Evolutionary conservation across 495 filamentous ascomycete genomes (phyloP), one percentile per base, ranked within the genome.

Genomic region (Hyaloscypha finlandica): DNA sequence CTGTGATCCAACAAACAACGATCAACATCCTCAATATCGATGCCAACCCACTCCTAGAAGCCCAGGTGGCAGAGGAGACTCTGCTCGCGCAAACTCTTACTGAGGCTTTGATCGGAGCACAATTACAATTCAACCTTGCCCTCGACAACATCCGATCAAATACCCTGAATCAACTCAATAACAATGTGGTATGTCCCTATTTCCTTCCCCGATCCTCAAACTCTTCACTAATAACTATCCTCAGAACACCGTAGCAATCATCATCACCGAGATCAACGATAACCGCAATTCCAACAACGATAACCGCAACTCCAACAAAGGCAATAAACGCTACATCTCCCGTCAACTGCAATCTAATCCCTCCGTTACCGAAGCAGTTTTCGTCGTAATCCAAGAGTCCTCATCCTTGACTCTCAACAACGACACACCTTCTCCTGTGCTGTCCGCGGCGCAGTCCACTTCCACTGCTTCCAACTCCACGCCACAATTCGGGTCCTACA

Each of bases 131-230:
- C 6, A 53, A 58, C 29, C 22, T 29, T n/a, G 66, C 64, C 11
- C 48, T 68, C 11, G 68, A 73, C 60, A 73, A 73, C 56, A 69
- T 73, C 52, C 71, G 71, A 32, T 69, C 45, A 37, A 73, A 73
- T 29, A 70, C 70, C 30, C 69, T 66, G 61, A 67, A 59, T 20
- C 67, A 68, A 31, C 63, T 56, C 14, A 71, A 74, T 63, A 69
- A 61, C 63, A 66, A 71, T 52, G 71, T 71, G 56, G 67, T 71
- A 61, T 37, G 71, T 72, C 9, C 29, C 37, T 12, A 59, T 11
- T 35, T 9, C 54, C 12, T 29, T 8, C 32, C 31, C 39, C 20
- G 14, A 6, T 8, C 4, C 25, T 25, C 31, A n/a, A 45, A 9
- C 3, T 11, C 32, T 16, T 22, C 8, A 59, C 62, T 69, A 62